Evolutionary conservation across 2,329 filamentous ascomycete genomes (phyloP).

Genomic region (Ophiostoma populinum): DNA sequence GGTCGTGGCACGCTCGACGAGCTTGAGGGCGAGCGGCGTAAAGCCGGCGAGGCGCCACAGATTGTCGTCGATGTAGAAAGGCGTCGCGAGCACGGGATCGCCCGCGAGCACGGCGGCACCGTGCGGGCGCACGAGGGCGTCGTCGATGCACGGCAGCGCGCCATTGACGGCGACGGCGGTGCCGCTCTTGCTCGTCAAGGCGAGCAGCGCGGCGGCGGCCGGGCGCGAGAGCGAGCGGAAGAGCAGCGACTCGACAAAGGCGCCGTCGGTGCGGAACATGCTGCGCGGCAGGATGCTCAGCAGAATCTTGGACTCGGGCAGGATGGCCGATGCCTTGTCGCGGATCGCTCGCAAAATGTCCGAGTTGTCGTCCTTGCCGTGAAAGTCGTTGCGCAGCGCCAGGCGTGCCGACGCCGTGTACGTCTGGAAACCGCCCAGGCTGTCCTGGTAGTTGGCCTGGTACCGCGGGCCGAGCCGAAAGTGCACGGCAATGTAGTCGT

Average conservation of each 20-base stretch:
- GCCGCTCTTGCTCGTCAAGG: constrained; percentile 54
- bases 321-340: constrained; percentile 62
- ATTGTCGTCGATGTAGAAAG: constrained; percentile 77
- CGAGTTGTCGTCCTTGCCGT: constrained; percentile 77
- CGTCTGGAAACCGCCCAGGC: constrained; percentile 86
- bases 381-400: constrained; percentile 80
- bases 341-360: constrained; percentile 83
- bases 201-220: constrained; percentile 49
- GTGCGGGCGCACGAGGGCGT: constrained; percentile 65
- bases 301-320: constrained; percentile 67
- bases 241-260: constrained; percentile 59
- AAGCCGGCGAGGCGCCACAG: constrained; percentile 90
- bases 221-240: constrained; percentile 59
- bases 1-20: constrained; percentile 61
- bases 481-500: constrained; percentile 83
- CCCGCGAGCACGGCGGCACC: constrained; percentile 73
- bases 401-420: constrained; percentile 85
- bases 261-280: constrained; percentile 66
- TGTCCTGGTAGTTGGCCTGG: constrained; percentile 92
- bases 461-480: constrained; percentile 81
- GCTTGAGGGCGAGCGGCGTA: constrained; percentile 64
- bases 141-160: constrained; percentile 71
- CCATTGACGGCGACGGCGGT: constrained; percentile 76
- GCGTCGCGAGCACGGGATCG: constrained; percentile 62
- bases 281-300: constrained; percentile 70